phyloP scores from a whole-genome alignment of 2,329 filamentous ascomycete genomes.

The Blastomyces percursus region DNA sequence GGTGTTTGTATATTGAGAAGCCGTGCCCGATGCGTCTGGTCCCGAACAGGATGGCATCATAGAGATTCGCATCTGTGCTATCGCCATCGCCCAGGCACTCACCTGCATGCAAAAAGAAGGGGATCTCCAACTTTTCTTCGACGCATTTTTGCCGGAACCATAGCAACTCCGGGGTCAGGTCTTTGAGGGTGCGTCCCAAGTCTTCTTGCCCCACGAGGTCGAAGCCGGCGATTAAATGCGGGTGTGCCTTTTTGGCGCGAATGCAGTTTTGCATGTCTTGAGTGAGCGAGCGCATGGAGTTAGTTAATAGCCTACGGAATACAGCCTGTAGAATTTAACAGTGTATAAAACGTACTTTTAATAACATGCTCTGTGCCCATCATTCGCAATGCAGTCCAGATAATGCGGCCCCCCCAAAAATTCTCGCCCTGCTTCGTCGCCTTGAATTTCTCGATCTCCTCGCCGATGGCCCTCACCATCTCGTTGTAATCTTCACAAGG shows the following conservation, averaged over 20 bases:
- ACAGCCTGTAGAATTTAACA: background rate
- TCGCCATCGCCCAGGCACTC: conserved; percentile 75
- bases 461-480: conserved; percentile 61
- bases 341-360: conserved; percentile 37
- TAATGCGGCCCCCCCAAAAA: conserved; percentile 78
- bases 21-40: conserved; percentile 83
- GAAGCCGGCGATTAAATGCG: conserved; percentile 46
- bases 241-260: conserved; percentile 53
- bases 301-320: background rate
- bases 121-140: conserved; percentile 66
- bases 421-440: conserved; percentile 55
- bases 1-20: conserved; percentile 84
- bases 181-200: conserved; percentile 59
- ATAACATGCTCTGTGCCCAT: conserved; percentile 56
- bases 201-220: conserved; percentile 89
- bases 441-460: conserved; percentile 70
- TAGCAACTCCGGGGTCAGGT: conserved; percentile 73
- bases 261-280: conserved; percentile 72
- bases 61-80: conserved; percentile 73
- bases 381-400: conserved; percentile 67
- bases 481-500: conserved; percentile 57
- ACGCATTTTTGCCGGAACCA: conserved; percentile 86
- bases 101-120: conserved; percentile 93
- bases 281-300: background rate
- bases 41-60: conserved; percentile 76